Evolutionary conservation across 176 grass and related monocot species (phyloP).

Genomic region (Neostapfia colusana): DNA sequence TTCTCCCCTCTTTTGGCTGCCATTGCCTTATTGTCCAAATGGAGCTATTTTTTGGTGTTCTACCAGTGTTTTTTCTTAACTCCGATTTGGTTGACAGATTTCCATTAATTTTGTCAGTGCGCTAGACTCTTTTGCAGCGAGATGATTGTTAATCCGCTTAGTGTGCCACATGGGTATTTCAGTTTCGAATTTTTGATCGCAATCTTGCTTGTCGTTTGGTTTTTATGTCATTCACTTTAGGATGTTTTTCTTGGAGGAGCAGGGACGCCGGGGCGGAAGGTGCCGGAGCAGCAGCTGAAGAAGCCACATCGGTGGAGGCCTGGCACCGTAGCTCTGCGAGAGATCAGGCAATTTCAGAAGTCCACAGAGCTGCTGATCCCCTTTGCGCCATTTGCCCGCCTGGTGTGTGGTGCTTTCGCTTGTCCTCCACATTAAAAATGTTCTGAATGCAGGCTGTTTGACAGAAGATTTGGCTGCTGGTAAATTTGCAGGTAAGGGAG

Average conservation of each 20-base stretch:
- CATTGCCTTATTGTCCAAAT: not conserved
- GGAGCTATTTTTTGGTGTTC: not conserved
- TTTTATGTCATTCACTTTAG: not conserved
- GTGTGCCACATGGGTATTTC: not conserved
- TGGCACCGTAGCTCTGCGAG: slow-evolving; percentile 56
- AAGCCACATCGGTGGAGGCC: not conserved
- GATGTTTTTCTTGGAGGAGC: not conserved
- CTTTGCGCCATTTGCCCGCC: slow-evolving; percentile 52
- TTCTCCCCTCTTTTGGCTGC: not conserved
- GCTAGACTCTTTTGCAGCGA: not conserved
- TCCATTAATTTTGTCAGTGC: not conserved
- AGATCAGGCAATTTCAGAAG: slow-evolving; percentile 69
- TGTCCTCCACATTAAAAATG: not conserved
- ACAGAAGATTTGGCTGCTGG: slow-evolving; percentile 13
- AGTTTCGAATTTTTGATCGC: not conserved
- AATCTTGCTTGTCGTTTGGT: not conserved
- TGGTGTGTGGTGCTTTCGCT: slow-evolving; percentile 43
- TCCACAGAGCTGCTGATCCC: slow-evolving; percentile 51
- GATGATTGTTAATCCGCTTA: not conserved
- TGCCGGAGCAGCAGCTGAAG: not conserved
- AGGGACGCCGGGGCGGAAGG: slow-evolving; percentile 1
- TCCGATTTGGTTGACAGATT: too few species aligned
- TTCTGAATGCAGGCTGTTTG: not conserved
- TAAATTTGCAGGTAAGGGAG: slow-evolving; percentile 66
- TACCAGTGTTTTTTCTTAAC: not conserved